Percentiles rank a stretch among this genome's conserved stretches.
Conservation (phyloP, 805 yeast genomes). For the Suhomyces prunicola region DNA sequence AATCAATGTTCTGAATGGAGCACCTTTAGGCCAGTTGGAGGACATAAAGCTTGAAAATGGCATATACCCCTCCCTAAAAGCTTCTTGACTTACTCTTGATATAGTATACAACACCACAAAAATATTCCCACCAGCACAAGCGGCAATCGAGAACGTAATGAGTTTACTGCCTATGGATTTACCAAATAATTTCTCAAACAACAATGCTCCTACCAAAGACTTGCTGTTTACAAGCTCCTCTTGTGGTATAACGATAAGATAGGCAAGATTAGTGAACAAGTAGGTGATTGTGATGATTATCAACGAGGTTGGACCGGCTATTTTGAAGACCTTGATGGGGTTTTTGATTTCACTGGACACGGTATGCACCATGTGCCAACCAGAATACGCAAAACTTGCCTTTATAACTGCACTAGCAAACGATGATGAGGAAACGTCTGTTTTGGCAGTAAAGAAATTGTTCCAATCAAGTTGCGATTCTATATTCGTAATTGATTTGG, state of each 20-base stretch:
- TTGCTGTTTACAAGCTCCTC: slow-evolving; percentile 54
- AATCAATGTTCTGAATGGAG: slow-evolving; percentile 52
- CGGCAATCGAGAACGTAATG: slow-evolving; percentile 54
- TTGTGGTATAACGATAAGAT: slow-evolving; percentile 50
- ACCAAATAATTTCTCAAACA: slow-evolving; percentile 58
- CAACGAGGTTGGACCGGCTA: slow-evolving; percentile 60
- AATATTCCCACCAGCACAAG: slow-evolving; percentile 62
- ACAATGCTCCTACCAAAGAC: slow-evolving; percentile 55
- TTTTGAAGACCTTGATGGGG: slow-evolving; percentile 53
- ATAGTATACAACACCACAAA: slow-evolving; percentile 58
- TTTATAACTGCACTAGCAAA: slow-evolving; percentile 55
- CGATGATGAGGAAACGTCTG: slow-evolving; percentile 38
- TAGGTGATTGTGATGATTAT: slow-evolving; percentile 47
- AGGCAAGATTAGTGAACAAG: slow-evolving; percentile 52
- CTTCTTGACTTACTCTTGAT: slow-evolving; percentile 63
- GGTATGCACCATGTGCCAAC: slow-evolving; percentile 63
- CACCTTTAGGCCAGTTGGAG: slow-evolving; percentile 52
- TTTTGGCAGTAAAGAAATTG: slow-evolving; percentile 30
- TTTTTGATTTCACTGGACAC: slow-evolving; percentile 60
- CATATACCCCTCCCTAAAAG: slow-evolving; percentile 58
- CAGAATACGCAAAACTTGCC: slow-evolving; percentile 58
- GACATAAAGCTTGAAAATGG: slow-evolving; percentile 54
- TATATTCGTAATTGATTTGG: slow-evolving; percentile 40
- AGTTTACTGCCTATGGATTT: slow-evolving; percentile 49
- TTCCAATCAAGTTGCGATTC: slow-evolving; percentile 39